These are phyloP conservation scores for Nemania serpens DNA, from an alignment of 2,329 filamentous ascomycete genomes.

Conservation along the genomic window DNA sequence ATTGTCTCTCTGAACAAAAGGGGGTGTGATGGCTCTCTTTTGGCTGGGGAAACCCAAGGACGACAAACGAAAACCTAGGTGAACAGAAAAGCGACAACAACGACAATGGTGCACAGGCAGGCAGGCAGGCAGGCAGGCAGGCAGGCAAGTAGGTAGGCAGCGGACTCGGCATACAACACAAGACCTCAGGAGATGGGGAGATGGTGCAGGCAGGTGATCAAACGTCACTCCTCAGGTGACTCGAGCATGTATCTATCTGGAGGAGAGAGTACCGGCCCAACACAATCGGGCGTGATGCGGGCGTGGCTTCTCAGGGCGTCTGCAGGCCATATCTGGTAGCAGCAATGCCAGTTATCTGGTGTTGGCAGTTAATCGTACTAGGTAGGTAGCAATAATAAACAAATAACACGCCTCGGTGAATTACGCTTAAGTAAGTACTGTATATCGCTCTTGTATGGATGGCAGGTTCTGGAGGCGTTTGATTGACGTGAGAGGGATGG, in stretches of 20 bases:
- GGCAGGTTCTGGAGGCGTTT: too few species aligned
- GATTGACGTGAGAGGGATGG: too few species aligned
- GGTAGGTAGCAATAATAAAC: not conserved
- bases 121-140: not conserved
- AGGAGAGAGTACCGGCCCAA: not conserved
- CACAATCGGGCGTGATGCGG: not conserved
- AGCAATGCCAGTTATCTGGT: too few species aligned
- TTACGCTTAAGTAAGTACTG: too few species aligned
- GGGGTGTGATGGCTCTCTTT: not conserved
- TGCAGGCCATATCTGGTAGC: too few species aligned
- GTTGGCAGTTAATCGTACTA: too few species aligned
- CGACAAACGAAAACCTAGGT: constrained; percentile 9
- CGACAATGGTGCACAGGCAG: not conserved
- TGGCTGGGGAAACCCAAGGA: constrained; percentile 1
- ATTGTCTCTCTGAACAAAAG: not conserved
- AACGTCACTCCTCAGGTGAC: constrained; percentile 17
- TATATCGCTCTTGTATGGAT: too few species aligned
- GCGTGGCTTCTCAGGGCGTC: not conserved
- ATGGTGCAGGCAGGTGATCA: constrained; percentile 18
- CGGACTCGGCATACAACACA: constrained; percentile 10
- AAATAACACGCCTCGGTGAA: not conserved
- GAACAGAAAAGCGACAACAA: constrained; percentile 1
- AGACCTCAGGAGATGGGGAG: constrained; percentile 3
- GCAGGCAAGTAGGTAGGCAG: not conserved
- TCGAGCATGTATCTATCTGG: not conserved